Percentiles rank a stretch among this genome's conserved stretches.
phyloP scores from a whole-genome alignment of 768 basidiomycete genomes.

The Kwoniella sp. region DNA sequence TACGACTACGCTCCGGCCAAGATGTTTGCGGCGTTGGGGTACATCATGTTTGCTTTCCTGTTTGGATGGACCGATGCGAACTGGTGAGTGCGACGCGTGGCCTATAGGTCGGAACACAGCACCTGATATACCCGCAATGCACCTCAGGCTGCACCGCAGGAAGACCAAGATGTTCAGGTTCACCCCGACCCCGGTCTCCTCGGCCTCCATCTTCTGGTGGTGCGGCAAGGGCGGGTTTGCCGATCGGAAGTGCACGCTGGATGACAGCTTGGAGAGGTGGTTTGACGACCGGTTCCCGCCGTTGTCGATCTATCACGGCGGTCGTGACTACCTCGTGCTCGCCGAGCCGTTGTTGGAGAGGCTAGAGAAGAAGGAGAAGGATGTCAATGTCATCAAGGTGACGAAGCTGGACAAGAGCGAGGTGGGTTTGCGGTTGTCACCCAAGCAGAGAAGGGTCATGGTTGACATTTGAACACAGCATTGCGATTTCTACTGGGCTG shows the following conservation, averaged over 20 bases:
- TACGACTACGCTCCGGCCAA: constrained; percentile 54
- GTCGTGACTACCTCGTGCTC: constrained; percentile 53
- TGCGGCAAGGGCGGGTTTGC: constrained; percentile 55
- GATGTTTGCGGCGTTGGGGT: constrained; percentile 49
- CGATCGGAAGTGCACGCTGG: constrained; percentile 51
- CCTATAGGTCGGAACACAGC: too few species aligned
- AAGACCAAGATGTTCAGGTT: constrained; percentile 58
- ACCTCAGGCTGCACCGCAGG: constrained; percentile 52
- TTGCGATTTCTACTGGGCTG: constrained; percentile 52
- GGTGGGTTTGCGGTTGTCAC: constrained; percentile 24
- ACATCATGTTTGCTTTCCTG: constrained; percentile 55
- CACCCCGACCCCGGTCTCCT: constrained; percentile 55
- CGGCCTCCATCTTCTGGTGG: constrained; percentile 54
- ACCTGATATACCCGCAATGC: too few species aligned
- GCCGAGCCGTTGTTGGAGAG: constrained; percentile 55
- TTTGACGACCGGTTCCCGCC: constrained; percentile 56
- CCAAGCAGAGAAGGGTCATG: neutral
- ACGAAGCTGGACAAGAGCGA: constrained; percentile 53
- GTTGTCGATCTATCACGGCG: constrained; percentile 53
- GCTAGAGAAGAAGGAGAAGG: constrained; percentile 51
- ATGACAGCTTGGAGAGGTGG: constrained; percentile 52
- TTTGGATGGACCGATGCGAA: constrained; percentile 56
- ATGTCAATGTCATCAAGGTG: constrained; percentile 53
- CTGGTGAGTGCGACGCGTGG: constrained; percentile 51
- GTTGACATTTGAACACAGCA: constrained; percentile 25